Evolutionary conservation across 495 filamentous ascomycete species (phyloP).

Genomic region (Amniculicola lignicola): DNA sequence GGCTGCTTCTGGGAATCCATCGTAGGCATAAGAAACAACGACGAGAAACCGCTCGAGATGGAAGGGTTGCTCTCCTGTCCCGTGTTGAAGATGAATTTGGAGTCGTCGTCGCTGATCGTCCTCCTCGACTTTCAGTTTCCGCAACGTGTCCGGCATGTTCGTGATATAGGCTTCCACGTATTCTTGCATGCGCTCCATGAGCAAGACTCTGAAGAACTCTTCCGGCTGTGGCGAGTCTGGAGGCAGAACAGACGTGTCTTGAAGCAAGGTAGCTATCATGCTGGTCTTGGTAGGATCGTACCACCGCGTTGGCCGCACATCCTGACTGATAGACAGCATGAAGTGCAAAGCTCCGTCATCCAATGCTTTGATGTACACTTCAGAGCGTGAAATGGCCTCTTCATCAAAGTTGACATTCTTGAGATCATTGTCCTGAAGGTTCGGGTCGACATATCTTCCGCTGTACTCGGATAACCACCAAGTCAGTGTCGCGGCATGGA

Average conservation of each 20-base stretch:
- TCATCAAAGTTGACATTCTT: slow-evolving; percentile 57
- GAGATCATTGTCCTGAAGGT: slow-evolving; percentile 50
- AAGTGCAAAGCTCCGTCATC: slow-evolving; percentile 92
- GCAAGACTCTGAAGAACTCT: slow-evolving; percentile 58
- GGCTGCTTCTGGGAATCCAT: slow-evolving; percentile 74
- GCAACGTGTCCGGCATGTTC: slow-evolving; percentile 89
- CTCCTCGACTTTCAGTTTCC: slow-evolving; percentile 81
- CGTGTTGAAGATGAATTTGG: slow-evolving; percentile 48
- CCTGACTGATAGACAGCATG: slow-evolving; percentile 75
- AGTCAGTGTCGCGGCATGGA: slow-evolving; percentile 70
- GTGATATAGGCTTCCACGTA: slow-evolving; percentile 89
- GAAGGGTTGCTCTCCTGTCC: slow-evolving; percentile 64
- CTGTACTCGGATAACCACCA: slow-evolving; percentile 94
- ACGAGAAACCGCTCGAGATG: slow-evolving; percentile 87
- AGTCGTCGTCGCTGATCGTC: slow-evolving; percentile 77
- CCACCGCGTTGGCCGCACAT: slow-evolving; percentile 72
- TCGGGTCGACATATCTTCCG: slow-evolving; percentile 75
- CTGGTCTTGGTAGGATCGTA: slow-evolving; percentile 73
- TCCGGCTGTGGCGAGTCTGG: slow-evolving; percentile 61
- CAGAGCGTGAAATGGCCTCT: slow-evolving; percentile 66
- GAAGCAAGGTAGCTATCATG: slow-evolving; percentile 71
- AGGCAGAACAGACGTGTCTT: slow-evolving; percentile 65
- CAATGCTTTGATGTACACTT: slow-evolving; percentile 69
- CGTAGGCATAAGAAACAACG: slow-evolving; percentile 87
- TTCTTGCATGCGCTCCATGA: slow-evolving; percentile 77